Percentiles rank a stretch among this genome's conserved stretches.
Evolutionary conservation across 352 stramenopile species (phyloP).

Genomic region (Aphanomyces astaci): DNA sequence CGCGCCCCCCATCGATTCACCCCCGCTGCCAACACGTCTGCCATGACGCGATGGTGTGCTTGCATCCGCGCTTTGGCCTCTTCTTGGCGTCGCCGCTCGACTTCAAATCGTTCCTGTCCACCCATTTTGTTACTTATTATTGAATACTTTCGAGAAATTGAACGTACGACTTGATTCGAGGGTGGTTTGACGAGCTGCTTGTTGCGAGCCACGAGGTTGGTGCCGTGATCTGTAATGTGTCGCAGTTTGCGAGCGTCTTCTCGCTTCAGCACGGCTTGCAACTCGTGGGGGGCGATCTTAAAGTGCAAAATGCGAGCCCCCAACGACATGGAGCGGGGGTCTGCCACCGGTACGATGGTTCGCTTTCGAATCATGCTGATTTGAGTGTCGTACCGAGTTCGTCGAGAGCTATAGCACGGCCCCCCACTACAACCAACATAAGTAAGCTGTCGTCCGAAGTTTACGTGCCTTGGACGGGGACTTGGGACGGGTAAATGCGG

Average conservation of each 20-base stretch:
- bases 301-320: constrained; percentile 15
- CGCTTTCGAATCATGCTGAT: neutral
- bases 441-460: neutral
- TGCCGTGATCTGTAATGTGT: neutral
- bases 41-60: neutral
- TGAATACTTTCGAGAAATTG: no score
- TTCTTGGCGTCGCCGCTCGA: neutral
- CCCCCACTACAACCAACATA: neutral
- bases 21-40: neutral
- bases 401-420: no score
- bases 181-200: neutral
- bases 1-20: constrained; percentile 19
- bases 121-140: no score
- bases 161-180: neutral
- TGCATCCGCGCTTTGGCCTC: neutral
- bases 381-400: constrained; percentile 1
- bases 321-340: neutral
- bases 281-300: constrained; percentile 8
- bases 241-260: neutral
- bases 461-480: neutral
- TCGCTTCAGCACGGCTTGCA: neutral
- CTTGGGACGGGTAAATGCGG: neutral
- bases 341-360: neutral
- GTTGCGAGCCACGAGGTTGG: constrained; percentile 10
- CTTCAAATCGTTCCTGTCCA: neutral